These are phyloP conservation scores for Cantharellus cinnabarinus DNA, from an alignment of 768 basidiomycete species.

Conservation along the genomic window DNA sequence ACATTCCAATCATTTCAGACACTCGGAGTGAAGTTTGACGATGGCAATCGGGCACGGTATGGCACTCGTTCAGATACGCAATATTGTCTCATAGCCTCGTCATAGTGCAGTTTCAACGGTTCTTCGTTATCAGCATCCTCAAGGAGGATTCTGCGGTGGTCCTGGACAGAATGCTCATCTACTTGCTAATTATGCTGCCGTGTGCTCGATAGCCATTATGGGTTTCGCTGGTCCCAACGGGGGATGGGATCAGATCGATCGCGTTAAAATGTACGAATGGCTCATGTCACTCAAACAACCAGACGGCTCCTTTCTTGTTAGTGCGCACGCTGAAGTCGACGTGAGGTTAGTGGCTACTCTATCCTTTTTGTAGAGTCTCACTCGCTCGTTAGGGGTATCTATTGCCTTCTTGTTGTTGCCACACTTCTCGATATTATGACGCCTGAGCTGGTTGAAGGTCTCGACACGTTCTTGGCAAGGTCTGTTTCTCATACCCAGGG, in stretches of 20 bases:
- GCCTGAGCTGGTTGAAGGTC: slow-evolving; percentile 61
- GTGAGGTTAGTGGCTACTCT: slow-evolving; percentile 39
- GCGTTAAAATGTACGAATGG: slow-evolving; percentile 63
- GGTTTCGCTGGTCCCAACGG: slow-evolving; percentile 51
- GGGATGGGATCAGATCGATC: slow-evolving; percentile 75
- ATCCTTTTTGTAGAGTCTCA: neutral
- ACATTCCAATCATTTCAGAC: slow-evolving; percentile 64
- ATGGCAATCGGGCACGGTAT: slow-evolving; percentile 53
- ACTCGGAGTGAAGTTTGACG: slow-evolving; percentile 61
- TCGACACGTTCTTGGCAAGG: slow-evolving; percentile 54
- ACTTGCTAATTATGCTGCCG: slow-evolving; percentile 73
- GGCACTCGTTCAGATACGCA: neutral
- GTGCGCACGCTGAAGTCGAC: slow-evolving; percentile 77
- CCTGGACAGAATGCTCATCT: slow-evolving; percentile 76
- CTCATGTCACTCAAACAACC: slow-evolving; percentile 82
- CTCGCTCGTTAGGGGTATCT: slow-evolving; percentile 47
- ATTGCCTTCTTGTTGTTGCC: slow-evolving; percentile 74
- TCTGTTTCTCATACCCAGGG: neutral
- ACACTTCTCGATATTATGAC: slow-evolving; percentile 72
- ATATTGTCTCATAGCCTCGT: neutral
- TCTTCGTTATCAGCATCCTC: slow-evolving; percentile 59
- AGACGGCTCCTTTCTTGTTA: slow-evolving; percentile 85
- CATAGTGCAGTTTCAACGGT: slow-evolving; percentile 62
- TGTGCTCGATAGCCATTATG: slow-evolving; percentile 66
- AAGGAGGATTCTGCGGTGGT: slow-evolving; percentile 85